Evolutionary conservation across 805 yeast genomes (phyloP).

Genomic region (Candida krabiensis): DNA sequence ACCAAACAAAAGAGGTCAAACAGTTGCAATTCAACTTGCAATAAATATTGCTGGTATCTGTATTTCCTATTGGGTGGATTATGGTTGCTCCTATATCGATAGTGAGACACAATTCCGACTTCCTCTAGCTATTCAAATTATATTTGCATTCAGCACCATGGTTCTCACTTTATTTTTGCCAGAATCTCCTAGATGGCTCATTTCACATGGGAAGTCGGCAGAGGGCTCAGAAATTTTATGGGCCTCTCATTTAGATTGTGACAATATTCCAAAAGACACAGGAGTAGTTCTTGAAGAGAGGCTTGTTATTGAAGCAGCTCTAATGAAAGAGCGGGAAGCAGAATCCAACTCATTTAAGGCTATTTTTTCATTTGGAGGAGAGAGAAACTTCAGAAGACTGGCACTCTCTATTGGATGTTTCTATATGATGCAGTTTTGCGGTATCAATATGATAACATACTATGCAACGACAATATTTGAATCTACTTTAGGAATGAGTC

Average conservation of each 20-base stretch:
- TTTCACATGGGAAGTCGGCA: slow-evolving; percentile 39
- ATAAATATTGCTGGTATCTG: slow-evolving; percentile 42
- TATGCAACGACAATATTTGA: slow-evolving; percentile 54
- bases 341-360: slow-evolving; percentile 24
- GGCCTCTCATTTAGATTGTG: slow-evolving; percentile 26
- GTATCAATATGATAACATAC: slow-evolving; percentile 54
- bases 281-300: slow-evolving; percentile 9
- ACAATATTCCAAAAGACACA: slow-evolving; percentile 22
- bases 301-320: slow-evolving; percentile 5
- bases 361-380: slow-evolving; percentile 37
- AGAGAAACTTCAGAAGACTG: slow-evolving; percentile 44
- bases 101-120: slow-evolving; percentile 42
- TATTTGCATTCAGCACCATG: slow-evolving; percentile 35
- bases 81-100: slow-evolving; percentile 38
- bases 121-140: slow-evolving; percentile 43
- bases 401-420: slow-evolving; percentile 41
- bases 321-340: slow-evolving; percentile 37
- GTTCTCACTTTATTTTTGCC: slow-evolving; percentile 28
- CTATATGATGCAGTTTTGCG: slow-evolving; percentile 45
- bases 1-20: slow-evolving; percentile 68
- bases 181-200: slow-evolving; percentile 58
- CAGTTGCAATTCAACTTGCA: slow-evolving; percentile 53
- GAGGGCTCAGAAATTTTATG: slow-evolving; percentile 37
- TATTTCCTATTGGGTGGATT: slow-evolving; percentile 45
- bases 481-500: slow-evolving; percentile 39